A percentile compares a stretch with the other conserved stretches of the same genome.
These are phyloP conservation scores for Plantago rigida DNA, from an alignment of 305 asterid species.

Conservation along the genomic window DNA sequence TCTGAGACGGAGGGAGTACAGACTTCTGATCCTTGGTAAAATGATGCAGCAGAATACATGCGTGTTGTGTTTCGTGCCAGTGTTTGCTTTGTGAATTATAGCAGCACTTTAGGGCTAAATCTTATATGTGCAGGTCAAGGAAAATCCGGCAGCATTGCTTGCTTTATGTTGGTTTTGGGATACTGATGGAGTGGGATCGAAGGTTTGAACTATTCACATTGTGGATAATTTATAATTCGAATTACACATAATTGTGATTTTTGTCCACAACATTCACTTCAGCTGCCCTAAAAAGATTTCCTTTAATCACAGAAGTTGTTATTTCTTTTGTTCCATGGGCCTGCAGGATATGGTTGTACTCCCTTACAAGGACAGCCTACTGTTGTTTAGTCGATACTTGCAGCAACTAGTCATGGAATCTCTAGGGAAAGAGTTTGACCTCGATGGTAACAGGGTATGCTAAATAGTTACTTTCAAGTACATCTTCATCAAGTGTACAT, in stretches of 20 bases:
- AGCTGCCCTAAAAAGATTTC: too few relatives aligned
- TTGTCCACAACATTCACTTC: not conserved
- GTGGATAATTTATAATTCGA: conserved; percentile 10
- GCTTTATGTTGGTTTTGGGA: conserved; percentile 98
- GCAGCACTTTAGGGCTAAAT: not conserved
- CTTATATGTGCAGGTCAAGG: conserved; percentile 47
- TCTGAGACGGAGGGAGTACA: too few relatives aligned
- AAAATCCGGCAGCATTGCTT: conserved; percentile 87
- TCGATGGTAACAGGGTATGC: conserved; percentile 84
- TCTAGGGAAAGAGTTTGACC: conserved; percentile 95
- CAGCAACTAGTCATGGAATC: conserved; percentile 99
- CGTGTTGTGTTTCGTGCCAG: conserved; percentile 6
- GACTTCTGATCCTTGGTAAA: not conserved
- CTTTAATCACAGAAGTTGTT: conserved; percentile 13
- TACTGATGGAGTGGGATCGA: conserved; percentile 81
- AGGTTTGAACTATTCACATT: conserved; percentile 47
- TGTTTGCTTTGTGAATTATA: too few relatives aligned
- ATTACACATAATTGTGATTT: conserved; percentile 5
- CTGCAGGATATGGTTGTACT: conserved; percentile 98
- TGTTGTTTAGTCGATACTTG: conserved; percentile 86
- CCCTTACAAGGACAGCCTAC: conserved; percentile 94
- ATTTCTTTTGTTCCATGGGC: conserved; percentile 22
- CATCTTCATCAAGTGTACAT: conserved; percentile 2
- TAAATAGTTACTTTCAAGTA: conserved; percentile 14
- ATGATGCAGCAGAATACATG: conserved; percentile 3